Evolutionary conservation across 345 rosid species (phyloP).

Genomic region (Citrus glauca): DNA sequence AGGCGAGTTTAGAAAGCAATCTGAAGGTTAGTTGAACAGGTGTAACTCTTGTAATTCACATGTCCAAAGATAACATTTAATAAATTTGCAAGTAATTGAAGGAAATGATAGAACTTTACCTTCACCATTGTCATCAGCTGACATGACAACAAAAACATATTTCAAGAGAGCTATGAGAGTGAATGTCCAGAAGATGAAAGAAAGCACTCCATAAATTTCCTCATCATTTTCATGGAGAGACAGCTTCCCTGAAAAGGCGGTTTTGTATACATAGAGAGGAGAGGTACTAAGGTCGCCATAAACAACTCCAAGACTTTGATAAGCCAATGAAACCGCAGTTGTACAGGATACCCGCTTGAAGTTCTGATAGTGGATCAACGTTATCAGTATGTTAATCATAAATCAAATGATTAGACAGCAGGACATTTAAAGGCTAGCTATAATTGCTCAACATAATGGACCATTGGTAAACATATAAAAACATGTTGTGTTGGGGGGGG

Average conservation of each 20-base stretch:
- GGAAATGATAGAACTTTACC: constrained; percentile 36
- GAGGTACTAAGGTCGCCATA: constrained; percentile 80
- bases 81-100: neutral
- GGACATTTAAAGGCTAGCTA: neutral
- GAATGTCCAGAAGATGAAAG: constrained; percentile 87
- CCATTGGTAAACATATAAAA: neutral
- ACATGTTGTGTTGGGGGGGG: neutral
- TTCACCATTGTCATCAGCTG: constrained; percentile 84
- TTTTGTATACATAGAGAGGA: constrained; percentile 84
- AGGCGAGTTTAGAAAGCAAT: neutral
- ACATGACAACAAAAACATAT: constrained; percentile 60
- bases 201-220: constrained; percentile 74
- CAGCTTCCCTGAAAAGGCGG: constrained; percentile 73
- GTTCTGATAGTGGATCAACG: constrained; percentile 38
- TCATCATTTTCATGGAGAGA: constrained; percentile 75
- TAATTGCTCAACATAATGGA: neutral
- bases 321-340: constrained; percentile 65
- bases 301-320: constrained; percentile 89
- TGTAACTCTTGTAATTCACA: neutral
- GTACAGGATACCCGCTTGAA: constrained; percentile 50
- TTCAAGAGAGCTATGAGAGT: constrained; percentile 76
- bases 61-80: neutral
- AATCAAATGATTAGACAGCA: neutral
- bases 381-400: constrained; percentile 2
- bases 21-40: neutral